Conservation (phyloP, 257 asterid species). For the Solanum chmielewskii region DNA sequence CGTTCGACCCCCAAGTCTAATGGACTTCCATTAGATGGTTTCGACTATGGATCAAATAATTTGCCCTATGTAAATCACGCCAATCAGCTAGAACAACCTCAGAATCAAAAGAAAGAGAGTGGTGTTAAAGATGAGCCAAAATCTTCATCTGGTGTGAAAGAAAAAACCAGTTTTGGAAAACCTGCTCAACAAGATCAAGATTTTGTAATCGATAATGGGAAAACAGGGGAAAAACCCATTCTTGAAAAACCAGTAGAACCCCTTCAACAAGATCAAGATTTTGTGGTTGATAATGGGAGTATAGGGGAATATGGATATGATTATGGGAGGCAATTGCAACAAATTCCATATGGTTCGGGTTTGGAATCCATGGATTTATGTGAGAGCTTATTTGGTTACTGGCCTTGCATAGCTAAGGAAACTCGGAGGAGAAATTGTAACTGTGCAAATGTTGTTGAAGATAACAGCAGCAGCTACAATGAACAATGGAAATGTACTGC, state of each 20-base stretch:
- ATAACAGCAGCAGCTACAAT: background rate
- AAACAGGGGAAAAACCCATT: background rate
- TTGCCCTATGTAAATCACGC: slow-evolving; percentile 29
- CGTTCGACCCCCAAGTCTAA: slow-evolving; percentile 16
- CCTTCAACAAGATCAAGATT: background rate
- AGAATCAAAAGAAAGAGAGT: background rate
- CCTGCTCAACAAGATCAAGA: background rate
- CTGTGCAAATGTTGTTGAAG: slow-evolving; percentile 11
- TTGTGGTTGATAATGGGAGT: background rate
- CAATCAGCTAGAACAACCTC: slow-evolving; percentile 2
- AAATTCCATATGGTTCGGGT: slow-evolving; percentile 60
- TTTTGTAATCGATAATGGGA: background rate
- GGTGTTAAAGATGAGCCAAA: background rate
- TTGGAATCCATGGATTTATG: slow-evolving; percentile 73
- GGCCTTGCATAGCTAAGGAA: slow-evolving; percentile 68
- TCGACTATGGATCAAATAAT: slow-evolving; percentile 29
- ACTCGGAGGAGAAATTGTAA: slow-evolving; percentile 10
- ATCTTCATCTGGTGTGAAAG: background rate
- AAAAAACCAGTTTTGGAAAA: slow-evolving; percentile 1
- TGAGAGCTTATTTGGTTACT: slow-evolving; percentile 69
- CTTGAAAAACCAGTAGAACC: background rate
- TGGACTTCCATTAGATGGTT: background rate
- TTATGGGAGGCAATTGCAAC: slow-evolving; percentile 8
- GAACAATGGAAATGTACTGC: slow-evolving; percentile 1
- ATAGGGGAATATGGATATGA: slow-evolving; percentile 12